Conservation (phyloP, 768 basidiomycete genomes). For the Erythrobasidium yunnanense region DNA sequence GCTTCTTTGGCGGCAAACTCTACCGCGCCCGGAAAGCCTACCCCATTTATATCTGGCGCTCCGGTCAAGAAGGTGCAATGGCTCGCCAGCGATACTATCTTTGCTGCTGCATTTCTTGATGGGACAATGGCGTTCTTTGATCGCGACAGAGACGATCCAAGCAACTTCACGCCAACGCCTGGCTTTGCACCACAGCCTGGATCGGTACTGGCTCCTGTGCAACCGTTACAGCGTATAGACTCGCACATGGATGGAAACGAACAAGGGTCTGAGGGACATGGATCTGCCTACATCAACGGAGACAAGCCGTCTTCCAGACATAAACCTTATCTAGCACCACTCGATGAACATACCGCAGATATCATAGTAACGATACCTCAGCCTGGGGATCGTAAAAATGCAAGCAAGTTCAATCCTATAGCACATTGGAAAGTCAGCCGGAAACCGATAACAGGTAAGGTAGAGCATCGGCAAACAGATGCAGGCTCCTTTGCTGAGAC, state of each 20-base stretch:
- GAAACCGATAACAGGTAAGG: conserved; percentile 52
- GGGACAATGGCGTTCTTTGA: conserved; percentile 82
- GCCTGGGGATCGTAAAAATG: conserved; percentile 51
- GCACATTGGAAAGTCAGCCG: conserved; percentile 76
- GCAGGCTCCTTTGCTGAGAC: no score
- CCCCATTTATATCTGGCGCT: conserved; percentile 44
- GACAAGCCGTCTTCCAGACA: conserved; percentile 33
- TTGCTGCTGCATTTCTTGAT: conserved; percentile 76
- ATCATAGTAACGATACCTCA: conserved; percentile 35
- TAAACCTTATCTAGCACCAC: conserved; percentile 68
- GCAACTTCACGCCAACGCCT: conserved; percentile 37
- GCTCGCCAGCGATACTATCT: conserved; percentile 45
- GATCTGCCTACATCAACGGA: background rate
- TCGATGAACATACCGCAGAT: conserved; percentile 41
- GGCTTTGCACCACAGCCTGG: background rate
- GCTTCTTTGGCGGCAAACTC: conserved; percentile 51
- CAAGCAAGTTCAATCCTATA: conserved; percentile 54
- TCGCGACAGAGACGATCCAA: conserved; percentile 68
- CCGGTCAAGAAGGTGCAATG: conserved; percentile 14
- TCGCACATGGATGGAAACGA: conserved; percentile 60
- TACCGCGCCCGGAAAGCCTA: conserved; percentile 88
- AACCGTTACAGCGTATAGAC: conserved; percentile 53
- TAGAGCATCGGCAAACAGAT: no score
- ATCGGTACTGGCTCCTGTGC: background rate
- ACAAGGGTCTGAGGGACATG: conserved; percentile 7